These are phyloP conservation scores for Fusarium coffeatum DNA, from an alignment of 2,329 filamentous ascomycete species.

Conservation along the genomic window DNA sequence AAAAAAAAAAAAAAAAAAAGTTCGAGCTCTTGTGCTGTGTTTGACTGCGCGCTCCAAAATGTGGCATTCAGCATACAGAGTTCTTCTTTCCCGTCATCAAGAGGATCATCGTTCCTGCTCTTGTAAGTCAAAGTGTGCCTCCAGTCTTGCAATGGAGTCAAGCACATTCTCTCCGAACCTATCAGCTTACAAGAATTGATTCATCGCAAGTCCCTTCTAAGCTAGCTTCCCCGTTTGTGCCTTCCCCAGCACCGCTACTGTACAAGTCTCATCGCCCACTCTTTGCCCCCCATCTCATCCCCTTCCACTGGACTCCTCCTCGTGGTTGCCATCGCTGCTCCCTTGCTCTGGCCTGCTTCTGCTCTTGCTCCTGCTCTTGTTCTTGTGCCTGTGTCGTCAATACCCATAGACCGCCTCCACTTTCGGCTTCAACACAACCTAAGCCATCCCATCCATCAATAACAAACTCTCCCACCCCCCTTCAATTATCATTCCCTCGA, in stretches of 20 bases:
- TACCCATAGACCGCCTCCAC: constrained; percentile 47
- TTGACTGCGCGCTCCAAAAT: constrained; percentile 15
- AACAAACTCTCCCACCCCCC: constrained; percentile 40
- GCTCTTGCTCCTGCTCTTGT: constrained; percentile 2
- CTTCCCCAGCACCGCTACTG: constrained; percentile 35
- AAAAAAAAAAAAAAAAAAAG: constrained; percentile 54
- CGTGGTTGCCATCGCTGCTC: constrained; percentile 35
- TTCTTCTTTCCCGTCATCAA: constrained; percentile 21
- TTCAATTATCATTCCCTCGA: constrained; percentile 31
- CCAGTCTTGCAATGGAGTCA: constrained; percentile 26
- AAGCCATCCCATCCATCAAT: constrained; percentile 36
- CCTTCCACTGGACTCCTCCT: constrained; percentile 23
- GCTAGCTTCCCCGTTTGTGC: constrained; percentile 37
- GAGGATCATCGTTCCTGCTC: constrained; percentile 28
- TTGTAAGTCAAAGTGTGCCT: constrained; percentile 23
- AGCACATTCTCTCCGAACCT: constrained; percentile 21
- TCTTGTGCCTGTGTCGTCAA: constrained; percentile 38
- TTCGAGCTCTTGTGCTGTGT: constrained; percentile 52
- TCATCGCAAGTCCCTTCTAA: constrained; percentile 38
- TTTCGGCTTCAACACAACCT: constrained; percentile 36
- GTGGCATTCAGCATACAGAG: constrained; percentile 27
- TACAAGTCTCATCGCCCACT: constrained; percentile 36
- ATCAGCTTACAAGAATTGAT: constrained; percentile 45
- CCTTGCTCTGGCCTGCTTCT: constrained; percentile 34
- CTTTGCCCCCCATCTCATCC: constrained; percentile 38